Evolutionary conservation across 768 basidiomycete genomes (phyloP).

Genomic region (Rubroboletus pulcherrimus): DNA sequence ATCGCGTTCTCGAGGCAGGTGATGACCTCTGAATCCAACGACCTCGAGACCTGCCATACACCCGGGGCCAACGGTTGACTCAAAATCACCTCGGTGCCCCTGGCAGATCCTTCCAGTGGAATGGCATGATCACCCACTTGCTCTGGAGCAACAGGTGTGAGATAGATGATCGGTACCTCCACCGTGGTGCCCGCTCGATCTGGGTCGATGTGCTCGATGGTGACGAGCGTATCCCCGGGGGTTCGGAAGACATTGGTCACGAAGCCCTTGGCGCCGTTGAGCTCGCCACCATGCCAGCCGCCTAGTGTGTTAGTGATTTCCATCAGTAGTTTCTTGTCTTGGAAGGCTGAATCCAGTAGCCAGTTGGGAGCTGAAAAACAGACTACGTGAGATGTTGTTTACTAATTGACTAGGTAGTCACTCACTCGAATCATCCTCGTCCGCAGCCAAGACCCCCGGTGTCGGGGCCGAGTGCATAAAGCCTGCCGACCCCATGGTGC

Average conservation of each 20-base stretch:
- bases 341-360: constrained; percentile 27
- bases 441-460: constrained; percentile 25
- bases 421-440: constrained; percentile 30
- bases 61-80: constrained; percentile 34
- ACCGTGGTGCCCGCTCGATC: constrained; percentile 32
- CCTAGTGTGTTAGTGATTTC: constrained; percentile 26
- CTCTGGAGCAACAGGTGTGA: constrained; percentile 39
- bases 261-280: constrained; percentile 27
- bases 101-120: constrained; percentile 41
- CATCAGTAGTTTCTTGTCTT: constrained; percentile 28
- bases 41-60: constrained; percentile 23
- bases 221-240: constrained; percentile 25
- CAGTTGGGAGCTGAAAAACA: constrained; percentile 24
- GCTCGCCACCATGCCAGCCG: constrained; percentile 28
- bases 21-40: constrained; percentile 6
- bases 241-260: constrained; percentile 26
- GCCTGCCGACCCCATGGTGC: constrained; percentile 22
- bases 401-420: constrained; percentile 1
- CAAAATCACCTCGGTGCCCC: constrained; percentile 44
- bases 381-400: constrained; percentile 18
- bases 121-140: constrained; percentile 47
- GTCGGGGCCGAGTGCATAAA: constrained; percentile 30
- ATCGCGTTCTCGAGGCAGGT: constrained; percentile 19
- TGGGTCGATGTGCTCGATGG: constrained; percentile 29
- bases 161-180: constrained; percentile 40